Percentiles rank a stretch among this genome's conserved stretches.
Evolutionary conservation across 495 filamentous ascomycete species (phyloP).

Genomic region (Daldinia grandis): DNA sequence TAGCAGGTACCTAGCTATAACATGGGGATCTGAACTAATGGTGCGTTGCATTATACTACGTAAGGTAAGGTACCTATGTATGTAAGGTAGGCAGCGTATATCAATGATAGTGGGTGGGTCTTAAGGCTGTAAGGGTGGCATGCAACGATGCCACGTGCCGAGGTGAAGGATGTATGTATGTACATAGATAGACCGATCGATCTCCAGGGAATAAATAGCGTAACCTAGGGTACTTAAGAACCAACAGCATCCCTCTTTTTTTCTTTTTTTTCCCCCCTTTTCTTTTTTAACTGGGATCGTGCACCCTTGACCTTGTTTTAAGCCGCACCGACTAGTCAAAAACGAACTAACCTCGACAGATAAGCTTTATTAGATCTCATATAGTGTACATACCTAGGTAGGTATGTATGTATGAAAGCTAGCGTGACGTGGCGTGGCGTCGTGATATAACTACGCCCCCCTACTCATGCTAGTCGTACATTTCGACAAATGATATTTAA

Average conservation of each 20-base stretch:
- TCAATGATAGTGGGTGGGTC: conserved; percentile 30
- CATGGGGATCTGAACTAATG: conserved; percentile 30
- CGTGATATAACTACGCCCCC: background rate
- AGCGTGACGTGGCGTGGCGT: conserved; percentile 29
- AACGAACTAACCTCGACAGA: conserved; percentile 1
- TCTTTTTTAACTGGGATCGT: conserved; percentile 23
- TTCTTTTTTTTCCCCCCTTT: too few relatives aligned
- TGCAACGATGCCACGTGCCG: conserved; percentile 38
- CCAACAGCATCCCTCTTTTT: conserved; percentile 7
- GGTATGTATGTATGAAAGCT: background rate
- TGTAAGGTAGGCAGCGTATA: too few relatives aligned
- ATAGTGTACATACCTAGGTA: too few relatives aligned
- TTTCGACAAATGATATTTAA: conserved; percentile 15
- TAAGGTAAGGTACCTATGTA: too few relatives aligned
- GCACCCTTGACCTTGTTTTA: conserved; percentile 22
- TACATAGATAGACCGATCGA: conserved; percentile 20
- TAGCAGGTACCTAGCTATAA: background rate
- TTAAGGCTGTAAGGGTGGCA: conserved; percentile 33
- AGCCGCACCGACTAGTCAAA: conserved; percentile 20
- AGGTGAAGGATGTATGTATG: conserved; percentile 11
- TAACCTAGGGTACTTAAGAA: too few relatives aligned
- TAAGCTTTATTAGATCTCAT: conserved; percentile 26
- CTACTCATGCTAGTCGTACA: conserved; percentile 7
- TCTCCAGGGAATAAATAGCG: conserved; percentile 1
- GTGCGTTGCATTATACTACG: conserved; percentile 40